Base-by-base conservation (phyloP, 163 green algal genomes). In the Scenedesmus sp. region DNA sequence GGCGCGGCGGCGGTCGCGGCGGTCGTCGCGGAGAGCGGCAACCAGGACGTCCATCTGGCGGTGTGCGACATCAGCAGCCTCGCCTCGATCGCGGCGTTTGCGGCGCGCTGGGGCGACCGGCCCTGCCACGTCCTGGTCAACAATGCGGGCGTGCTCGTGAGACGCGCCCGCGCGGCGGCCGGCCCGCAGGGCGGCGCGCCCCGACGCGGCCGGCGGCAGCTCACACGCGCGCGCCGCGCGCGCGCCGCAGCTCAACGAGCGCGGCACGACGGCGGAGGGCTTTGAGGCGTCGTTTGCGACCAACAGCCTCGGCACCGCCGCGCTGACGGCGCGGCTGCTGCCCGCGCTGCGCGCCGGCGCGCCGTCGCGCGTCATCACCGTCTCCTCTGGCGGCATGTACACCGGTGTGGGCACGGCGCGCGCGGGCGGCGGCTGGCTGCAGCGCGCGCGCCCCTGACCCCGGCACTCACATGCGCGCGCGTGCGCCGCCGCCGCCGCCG, bases 221-320 rank as follows among this genome's bases (percentile, higher is more conserved):
- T n/a, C n/a, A n/a, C n/a, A n/a, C n/a, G n/a, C n/a, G n/a, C n/a
- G n/a, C n/a, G n/a, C n/a, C n/a, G n/a, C n/a, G n/a, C n/a, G n/a
- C n/a, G n/a, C n/a, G n/a, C n/a, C 39, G 81, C 26, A 86, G 89
- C 48, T 92, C 20, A 81, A 89, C 56, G 76, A 91, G 66, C 78
- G 71, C 3, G 20, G 70, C 24, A 34, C 44, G 39, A 89, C 85
- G 2, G 45, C 80, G 0, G 92, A 95, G 33, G 85, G 86, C 5
- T 80, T 86, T 39, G 91, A 97, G 66, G 75, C 77, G 42, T 92
- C 89, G 66, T 95, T 95, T 84, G 91, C 91, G 22, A 88, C 85
- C 64, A 90, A 92, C 78, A 85, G 74, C 28, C 78, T 93, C 39
- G 87, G 87, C 15, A 62, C 80, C 18, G 86, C 83, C 31, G 80